Evolutionary conservation across 2,329 filamentous ascomycete species (phyloP).

Genomic region (Elsinoe batatas): DNA sequence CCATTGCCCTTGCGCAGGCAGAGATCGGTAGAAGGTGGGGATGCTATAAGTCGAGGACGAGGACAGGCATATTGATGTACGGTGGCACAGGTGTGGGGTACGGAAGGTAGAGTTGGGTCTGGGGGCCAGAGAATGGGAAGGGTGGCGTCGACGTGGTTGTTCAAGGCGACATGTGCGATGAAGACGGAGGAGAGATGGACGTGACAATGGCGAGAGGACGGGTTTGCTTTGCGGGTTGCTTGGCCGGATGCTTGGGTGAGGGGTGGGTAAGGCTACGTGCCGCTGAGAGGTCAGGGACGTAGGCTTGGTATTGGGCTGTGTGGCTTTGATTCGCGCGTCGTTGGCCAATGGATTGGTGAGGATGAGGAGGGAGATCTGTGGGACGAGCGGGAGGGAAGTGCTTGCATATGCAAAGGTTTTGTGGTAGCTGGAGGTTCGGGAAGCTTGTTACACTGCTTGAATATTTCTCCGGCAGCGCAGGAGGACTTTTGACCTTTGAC

Average conservation of each 20-base stretch:
- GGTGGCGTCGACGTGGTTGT: constrained; percentile 9
- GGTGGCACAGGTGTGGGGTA: constrained; percentile 1
- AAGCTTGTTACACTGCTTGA: background rate
- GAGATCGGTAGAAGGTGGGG: background rate
- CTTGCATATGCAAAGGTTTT: constrained; percentile 4
- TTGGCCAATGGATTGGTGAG: background rate
- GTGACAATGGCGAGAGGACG: constrained; percentile 4
- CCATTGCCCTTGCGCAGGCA: constrained; percentile 50
- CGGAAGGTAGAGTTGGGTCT: background rate
- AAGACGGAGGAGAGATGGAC: background rate
- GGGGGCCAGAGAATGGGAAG: background rate
- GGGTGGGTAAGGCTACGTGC: constrained; percentile 13
- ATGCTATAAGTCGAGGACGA: background rate
- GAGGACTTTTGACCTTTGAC: no score
- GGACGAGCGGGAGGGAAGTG: background rate
- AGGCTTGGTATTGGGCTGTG: constrained; percentile 5
- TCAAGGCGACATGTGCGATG: background rate
- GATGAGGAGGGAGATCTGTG: background rate
- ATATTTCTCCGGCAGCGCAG: no score
- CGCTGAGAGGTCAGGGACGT: constrained; percentile 11
- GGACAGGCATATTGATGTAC: background rate
- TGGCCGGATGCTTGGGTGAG: constrained; percentile 15
- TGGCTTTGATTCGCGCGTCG: background rate
- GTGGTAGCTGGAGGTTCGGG: background rate
- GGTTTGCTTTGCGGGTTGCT: constrained; percentile 5